A percentile compares a stretch with the other conserved stretches of the same genome.
These are phyloP conservation scores for Amanita muscaria DNA, from an alignment of 768 basidiomycete genomes.

Conservation along the genomic window DNA sequence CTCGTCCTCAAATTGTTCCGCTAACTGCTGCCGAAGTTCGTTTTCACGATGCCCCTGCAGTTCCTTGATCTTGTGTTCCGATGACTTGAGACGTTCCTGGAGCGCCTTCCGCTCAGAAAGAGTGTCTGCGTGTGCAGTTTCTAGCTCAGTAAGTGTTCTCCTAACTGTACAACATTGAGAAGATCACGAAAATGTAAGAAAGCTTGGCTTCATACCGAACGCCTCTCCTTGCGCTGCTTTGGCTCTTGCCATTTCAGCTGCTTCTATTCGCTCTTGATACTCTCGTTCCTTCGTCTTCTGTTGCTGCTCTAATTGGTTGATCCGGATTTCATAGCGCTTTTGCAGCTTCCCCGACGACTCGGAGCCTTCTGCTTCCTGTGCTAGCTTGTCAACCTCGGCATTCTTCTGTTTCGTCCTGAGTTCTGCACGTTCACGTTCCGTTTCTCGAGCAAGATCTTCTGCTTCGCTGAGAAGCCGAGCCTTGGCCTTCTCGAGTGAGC, in stretches of 20 bases:
- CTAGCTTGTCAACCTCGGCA: conserved; percentile 56
- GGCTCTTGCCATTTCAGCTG: conserved; percentile 57
- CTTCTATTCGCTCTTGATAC: conserved; percentile 53
- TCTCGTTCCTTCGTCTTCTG: conserved; percentile 54
- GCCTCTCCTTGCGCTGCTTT: conserved; percentile 59
- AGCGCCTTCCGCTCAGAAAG: conserved; percentile 43
- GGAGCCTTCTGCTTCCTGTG: conserved; percentile 46
- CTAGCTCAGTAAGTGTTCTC: conserved; percentile 50
- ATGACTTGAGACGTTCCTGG: conserved; percentile 37
- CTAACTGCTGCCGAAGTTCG: conserved; percentile 55
- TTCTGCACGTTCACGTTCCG: conserved; percentile 59
- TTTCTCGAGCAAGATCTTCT: conserved; percentile 73
- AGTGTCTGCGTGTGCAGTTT: conserved; percentile 46
- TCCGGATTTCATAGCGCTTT: conserved; percentile 54
- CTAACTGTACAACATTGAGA: conserved; percentile 34
- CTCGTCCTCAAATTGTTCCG: conserved; percentile 72
- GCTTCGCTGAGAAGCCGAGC: conserved; percentile 64
- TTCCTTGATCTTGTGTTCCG: conserved; percentile 46
- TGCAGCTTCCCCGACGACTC: conserved; percentile 51
- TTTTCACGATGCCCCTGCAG: conserved; percentile 59
- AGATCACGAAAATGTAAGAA: conserved; percentile 3
- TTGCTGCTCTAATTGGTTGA: conserved; percentile 53
- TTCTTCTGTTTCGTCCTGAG: conserved; percentile 65
- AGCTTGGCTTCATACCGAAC: conserved; percentile 33
- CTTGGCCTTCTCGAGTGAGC: conserved; percentile 81